Percentiles rank a stretch among this genome's conserved stretches.
Conservation (phyloP, 306 rosid species). For the Rosa chinensis region DNA sequence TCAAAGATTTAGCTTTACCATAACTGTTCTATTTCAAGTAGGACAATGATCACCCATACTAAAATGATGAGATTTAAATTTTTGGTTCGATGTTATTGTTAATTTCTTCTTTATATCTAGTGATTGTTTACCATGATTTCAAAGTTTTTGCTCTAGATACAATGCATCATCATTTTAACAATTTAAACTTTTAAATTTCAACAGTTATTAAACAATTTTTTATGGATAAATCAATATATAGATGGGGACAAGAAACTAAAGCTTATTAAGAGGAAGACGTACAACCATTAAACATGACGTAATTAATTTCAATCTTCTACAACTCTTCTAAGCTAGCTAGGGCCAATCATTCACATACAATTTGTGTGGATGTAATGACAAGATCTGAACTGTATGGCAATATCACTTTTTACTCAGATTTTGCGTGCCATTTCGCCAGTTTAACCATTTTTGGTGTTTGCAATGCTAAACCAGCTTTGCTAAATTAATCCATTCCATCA, state of each 20-base stretch:
- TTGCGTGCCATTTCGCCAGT: neutral
- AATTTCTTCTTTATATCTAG: no score
- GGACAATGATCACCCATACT: no score
- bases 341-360: slow-evolving; percentile 19
- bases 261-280: slow-evolving; percentile 16
- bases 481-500: neutral
- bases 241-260: neutral
- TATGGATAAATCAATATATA: neutral
- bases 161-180: neutral
- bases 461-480: neutral
- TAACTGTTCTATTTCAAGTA: no score
- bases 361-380: slow-evolving; percentile 14
- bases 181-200: neutral
- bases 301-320: slow-evolving; percentile 29
- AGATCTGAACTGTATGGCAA: neutral
- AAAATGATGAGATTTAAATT: no score
- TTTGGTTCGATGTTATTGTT: no score
- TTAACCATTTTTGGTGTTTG: slow-evolving; percentile 19
- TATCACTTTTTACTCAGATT: neutral
- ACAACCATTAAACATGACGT: slow-evolving; percentile 59
- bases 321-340: slow-evolving; percentile 11
- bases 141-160: neutral
- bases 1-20: no score
- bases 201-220: neutral
- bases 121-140: no score